A percentile compares a stretch with the other conserved stretches of the same genome.
Conservation (phyloP, 257 asterid species). For the Haberlea rhodopensis region DNA sequence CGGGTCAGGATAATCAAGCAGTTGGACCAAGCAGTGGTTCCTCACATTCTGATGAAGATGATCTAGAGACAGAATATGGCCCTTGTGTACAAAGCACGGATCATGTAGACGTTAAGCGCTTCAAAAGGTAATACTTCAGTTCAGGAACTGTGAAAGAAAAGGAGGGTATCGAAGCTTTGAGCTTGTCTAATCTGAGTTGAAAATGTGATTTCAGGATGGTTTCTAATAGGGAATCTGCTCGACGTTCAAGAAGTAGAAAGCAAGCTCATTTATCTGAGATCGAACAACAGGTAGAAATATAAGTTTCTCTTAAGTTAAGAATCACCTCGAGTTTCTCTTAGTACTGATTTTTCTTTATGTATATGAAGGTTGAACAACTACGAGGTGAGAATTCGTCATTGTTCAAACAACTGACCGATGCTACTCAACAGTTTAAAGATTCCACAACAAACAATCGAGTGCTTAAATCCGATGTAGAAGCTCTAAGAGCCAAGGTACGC, state of each 20-base stretch:
- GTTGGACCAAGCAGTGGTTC: slow-evolving; percentile 67
- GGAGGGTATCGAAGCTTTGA: background rate
- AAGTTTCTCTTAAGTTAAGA: background rate
- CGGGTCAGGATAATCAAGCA: slow-evolving; percentile 36
- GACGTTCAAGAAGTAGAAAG: slow-evolving; percentile 79
- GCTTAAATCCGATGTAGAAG: slow-evolving; percentile 87
- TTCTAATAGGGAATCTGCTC: slow-evolving; percentile 81
- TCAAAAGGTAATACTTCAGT: slow-evolving; percentile 45
- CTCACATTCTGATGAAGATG: slow-evolving; percentile 72
- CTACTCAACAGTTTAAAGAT: slow-evolving; percentile 69
- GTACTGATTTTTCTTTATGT: background rate
- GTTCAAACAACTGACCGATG: slow-evolving; percentile 65
- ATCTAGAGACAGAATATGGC: slow-evolving; percentile 60
- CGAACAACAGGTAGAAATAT: slow-evolving; percentile 55
- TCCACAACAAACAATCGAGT: slow-evolving; percentile 79
- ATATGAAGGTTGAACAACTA: slow-evolving; percentile 59
- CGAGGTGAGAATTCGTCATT: slow-evolving; percentile 56
- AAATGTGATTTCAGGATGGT: slow-evolving; percentile 53
- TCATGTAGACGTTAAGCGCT: slow-evolving; percentile 47
- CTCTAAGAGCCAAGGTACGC: slow-evolving; percentile 85
- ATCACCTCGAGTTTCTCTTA: background rate
- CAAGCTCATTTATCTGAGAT: slow-evolving; percentile 78
- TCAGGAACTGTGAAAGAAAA: background rate
- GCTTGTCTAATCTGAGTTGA: slow-evolving; percentile 8
- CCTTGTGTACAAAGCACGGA: slow-evolving; percentile 63